Evolutionary conservation across 1,284 basidiomycete species (phyloP), one percentile per base, ranked within the genome.

Genomic region (Inonotus hispidus): DNA sequence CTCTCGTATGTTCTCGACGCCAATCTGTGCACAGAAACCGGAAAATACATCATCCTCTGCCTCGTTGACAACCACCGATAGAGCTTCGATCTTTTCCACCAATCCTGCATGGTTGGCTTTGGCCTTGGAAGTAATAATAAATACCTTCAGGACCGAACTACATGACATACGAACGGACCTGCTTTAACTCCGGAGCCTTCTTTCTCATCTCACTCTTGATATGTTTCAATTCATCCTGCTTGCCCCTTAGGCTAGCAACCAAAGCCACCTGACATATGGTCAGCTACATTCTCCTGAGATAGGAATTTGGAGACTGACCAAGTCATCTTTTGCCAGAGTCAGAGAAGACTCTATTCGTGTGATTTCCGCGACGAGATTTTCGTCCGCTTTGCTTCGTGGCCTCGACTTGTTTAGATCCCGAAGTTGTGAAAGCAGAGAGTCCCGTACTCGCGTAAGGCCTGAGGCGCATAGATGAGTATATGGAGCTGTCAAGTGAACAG

Each of bases 21-120:
- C 83, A 67, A 99, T 95, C 60, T 84, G 82, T 39, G 73, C 71
- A 72, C 96, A 98, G 77, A 99, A 99, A 2, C 75, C 72, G 0
- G 72, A 78, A 70, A 97, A 99, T 21, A 97, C 77, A 1, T 75
- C 77, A 68, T 95, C 92, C 71, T 98, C 96, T 0, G 89, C 94
- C 10, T 75, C 76, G 66, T 93, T 81, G 66, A 97, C 79, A 1
- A 79, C 78, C 1, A 75, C 71, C n/a, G 81, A 76, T 19, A 95
- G 75, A 39, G 77, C 73, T 16, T 80, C 76, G 50, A 90, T 81
- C 67, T 85, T 78, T 23, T 74, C 75, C 60, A 83, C 77, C 29
- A 90, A 79, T 1, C 73, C 71, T 41, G 81, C 72, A 64, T 86
- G 80, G 3, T 78, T 75, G 4, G 71, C 71, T 69, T 83, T 81